Evolutionary conservation across 2,329 filamentous ascomycete species (phyloP), one percentile per base, ranked within the genome.

Genomic region (Paecilomyces variotii): DNA sequence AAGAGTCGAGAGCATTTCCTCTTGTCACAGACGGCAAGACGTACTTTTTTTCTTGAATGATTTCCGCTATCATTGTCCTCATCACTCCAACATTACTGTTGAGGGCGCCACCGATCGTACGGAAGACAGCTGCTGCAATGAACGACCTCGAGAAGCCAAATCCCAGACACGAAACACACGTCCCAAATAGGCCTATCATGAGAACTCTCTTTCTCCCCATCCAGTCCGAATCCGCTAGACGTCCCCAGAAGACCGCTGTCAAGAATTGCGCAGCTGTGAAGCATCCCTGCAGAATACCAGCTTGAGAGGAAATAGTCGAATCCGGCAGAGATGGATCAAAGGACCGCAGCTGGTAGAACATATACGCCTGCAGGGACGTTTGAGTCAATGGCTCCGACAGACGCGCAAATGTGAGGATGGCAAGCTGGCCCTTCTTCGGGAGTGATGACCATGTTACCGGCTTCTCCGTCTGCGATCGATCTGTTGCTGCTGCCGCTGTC

Each of bases 271-370:
- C 87, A 0, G 86, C 87, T 0, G 89, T 92, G 69, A 96, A 96
- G 45, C 86, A 86, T 11, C 88, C 90, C 54, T 89, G 85, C 26
- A 96, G 78, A 2, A 95, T 76, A 45, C 91, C 91, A 0, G 89
- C 88, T 70, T 94, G 90, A 24, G 82, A 80, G 0, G 91, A 84
- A 63, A 96, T 91, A 1, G 82, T 85, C 1, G 80, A 80, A 57
- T 86, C 82, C 2, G 82, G 75, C 24, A 81, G 71, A 25, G 74
- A 79, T 2, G 79, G 79, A 26, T 89, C 80, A 65, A 96, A 93
- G 59, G 87, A 93, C 65, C 85, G 86, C n/a, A 96, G 82, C 72
- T 94, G 90, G 73, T 93, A 95, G 75, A 90, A 95, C 79, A 95
- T 86, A 73, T 95, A 95, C 1, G 88, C 83, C 73, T 88, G 83